A percentile compares a stretch with the other conserved stretches of the same genome.
Evolutionary conservation across 2,329 filamentous ascomycete genomes (phyloP).

Genomic region (Aspergillus fumigatiaffinis): DNA sequence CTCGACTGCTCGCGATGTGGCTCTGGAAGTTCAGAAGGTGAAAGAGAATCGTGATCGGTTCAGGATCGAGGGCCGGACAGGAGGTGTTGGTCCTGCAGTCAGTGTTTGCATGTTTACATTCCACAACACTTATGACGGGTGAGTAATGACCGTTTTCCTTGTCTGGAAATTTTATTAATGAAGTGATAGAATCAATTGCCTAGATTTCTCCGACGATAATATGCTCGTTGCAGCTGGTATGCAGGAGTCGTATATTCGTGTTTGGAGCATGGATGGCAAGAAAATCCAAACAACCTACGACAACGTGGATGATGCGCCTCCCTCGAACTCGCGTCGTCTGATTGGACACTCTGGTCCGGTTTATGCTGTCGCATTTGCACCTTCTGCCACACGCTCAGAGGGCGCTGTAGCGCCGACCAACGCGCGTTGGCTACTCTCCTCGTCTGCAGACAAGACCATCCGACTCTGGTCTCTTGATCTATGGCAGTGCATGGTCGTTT

Average conservation of each 20-base stretch:
- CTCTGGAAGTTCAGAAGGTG: slow-evolving; percentile 90
- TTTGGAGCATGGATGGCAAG: slow-evolving; percentile 88
- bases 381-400: slow-evolving; percentile 53
- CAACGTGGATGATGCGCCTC: slow-evolving; percentile 57
- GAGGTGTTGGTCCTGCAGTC: slow-evolving; percentile 75
- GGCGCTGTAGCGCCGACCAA: slow-evolving; percentile 52
- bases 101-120: slow-evolving; percentile 98
- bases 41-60: slow-evolving; percentile 91
- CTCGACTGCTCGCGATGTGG: slow-evolving; percentile 82
- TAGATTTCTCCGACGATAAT: slow-evolving; percentile 92
- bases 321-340: slow-evolving; percentile 67
- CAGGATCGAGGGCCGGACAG: slow-evolving; percentile 77
- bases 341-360: slow-evolving; percentile 89
- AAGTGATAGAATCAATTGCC: slow-evolving; percentile 68
- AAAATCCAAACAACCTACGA: slow-evolving; percentile 66
- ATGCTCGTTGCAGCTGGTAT: slow-evolving; percentile 84
- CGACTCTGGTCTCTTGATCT: slow-evolving; percentile 90
- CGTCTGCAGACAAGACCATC: slow-evolving; percentile 80
- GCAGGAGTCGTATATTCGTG: slow-evolving; percentile 88
- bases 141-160: slow-evolving; percentile 29
- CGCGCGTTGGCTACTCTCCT: slow-evolving; percentile 78
- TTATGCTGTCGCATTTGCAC: slow-evolving; percentile 85
- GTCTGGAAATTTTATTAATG: slow-evolving; percentile 15
- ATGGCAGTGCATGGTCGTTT: slow-evolving; percentile 89
- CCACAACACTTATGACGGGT: slow-evolving; percentile 92